phyloP scores from a whole-genome alignment of 2,329 filamentous ascomycete species.

The Cladosporium cucumerinum region DNA sequence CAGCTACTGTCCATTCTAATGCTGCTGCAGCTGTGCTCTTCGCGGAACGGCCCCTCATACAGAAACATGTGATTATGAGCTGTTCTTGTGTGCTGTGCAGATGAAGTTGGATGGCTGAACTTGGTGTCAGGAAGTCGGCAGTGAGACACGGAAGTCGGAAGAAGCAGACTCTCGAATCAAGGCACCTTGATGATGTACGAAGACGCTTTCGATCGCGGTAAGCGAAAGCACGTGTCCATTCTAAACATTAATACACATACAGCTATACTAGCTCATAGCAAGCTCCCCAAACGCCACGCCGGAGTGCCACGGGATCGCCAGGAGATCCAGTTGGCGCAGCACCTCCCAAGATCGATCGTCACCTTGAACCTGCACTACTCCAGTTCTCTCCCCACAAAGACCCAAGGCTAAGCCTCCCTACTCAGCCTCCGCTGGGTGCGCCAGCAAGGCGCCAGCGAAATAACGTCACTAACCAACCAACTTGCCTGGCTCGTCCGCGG shows the following conservation, averaged over 20 bases:
- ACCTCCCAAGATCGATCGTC: not conserved
- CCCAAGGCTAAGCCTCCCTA: not conserved
- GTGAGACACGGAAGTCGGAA: not conserved
- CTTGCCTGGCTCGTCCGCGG: not conserved
- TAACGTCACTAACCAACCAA: constrained; percentile 8
- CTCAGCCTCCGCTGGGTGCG: not conserved
- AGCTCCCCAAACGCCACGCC: not conserved
- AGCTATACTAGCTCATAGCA: not conserved
- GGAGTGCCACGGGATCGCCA: not conserved
- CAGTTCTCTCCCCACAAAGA: not conserved
- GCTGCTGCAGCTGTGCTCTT: not conserved
- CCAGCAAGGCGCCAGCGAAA: constrained; percentile 3
- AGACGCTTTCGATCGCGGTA: not conserved
- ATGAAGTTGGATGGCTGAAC: not conserved
- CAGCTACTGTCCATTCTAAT: not conserved
- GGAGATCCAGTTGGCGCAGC: not conserved
- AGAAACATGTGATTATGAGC: not conserved
- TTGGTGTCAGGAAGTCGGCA: not conserved
- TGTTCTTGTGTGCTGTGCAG: not conserved
- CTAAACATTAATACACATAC: not conserved
- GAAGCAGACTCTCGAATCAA: not conserved
- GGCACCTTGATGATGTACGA: not conserved
- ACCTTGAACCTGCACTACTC: too few species aligned
- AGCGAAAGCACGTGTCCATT: not conserved
- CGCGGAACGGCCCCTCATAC: too few species aligned